Conservation (phyloP, 257 asterid species). For the Solanum chiquidenum region DNA sequence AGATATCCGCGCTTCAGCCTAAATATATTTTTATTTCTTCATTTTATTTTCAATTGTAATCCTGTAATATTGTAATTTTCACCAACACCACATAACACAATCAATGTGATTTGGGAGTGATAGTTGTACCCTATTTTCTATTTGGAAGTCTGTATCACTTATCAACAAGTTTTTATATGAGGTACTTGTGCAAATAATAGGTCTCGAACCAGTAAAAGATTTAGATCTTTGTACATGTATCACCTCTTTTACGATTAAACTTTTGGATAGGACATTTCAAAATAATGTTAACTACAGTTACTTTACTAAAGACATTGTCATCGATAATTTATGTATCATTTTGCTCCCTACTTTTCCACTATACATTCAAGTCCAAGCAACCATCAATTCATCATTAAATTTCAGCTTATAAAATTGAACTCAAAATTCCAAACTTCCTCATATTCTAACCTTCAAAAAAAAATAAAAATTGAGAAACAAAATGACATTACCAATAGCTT, state of each 20-base stretch:
- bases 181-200: background rate
- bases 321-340: constrained; percentile 13
- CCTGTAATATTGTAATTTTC: too few relatives aligned
- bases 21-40: too few relatives aligned
- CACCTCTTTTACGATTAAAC: background rate
- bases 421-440: background rate
- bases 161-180: background rate
- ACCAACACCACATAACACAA: background rate
- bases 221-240: background rate
- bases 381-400: background rate
- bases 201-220: background rate
- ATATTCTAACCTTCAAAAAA: background rate
- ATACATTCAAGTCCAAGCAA: constrained; percentile 23
- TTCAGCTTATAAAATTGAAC: background rate
- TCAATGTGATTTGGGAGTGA: background rate
- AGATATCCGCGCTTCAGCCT: too few relatives aligned
- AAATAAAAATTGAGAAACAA: background rate
- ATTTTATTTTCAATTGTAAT: too few relatives aligned
- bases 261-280: background rate
- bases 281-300: background rate
- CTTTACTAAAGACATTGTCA: background rate
- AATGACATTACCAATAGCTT: constrained; percentile 4
- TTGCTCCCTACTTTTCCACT: constrained; percentile 9
- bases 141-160: background rate
- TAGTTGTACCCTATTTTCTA: background rate